Base-by-base conservation (phyloP, 108 stramenopile species). In the Stephanodiscus triporus region DNA sequence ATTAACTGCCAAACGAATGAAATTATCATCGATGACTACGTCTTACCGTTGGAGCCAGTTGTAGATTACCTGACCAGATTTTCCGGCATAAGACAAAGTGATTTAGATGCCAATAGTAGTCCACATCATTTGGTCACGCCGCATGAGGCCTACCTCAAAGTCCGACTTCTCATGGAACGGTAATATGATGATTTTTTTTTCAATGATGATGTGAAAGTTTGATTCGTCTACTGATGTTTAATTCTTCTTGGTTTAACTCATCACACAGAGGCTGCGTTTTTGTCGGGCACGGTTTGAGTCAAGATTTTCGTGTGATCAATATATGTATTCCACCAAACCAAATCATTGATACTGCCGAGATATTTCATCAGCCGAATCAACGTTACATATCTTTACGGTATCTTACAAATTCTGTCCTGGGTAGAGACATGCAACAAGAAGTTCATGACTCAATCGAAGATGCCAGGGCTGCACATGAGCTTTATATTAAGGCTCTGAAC, bases 401-500 rank as follows among this genome's bases (percentile, higher is more conserved):
- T 73, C 85, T 98, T 36, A 85, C 92, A 10, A 92, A 96, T 68
- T 94, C 85, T 63, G 82, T 98, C 22, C 77, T 98, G 51, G 82
- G 81, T 9, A 78, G 90, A 42, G 96, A 94, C 73, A 97, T 98
- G 84, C 97, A 99, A 77, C 91, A 89, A 66, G 95, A 97, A 56
- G 87, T 90, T 23, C 98, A 99, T 75, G 97, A 98, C 62, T 95
- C 94, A 34, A 86, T 98, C 48, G 97, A 98, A 76, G 98, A 99
- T 83, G 95, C 97, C 9, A 77, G 68, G 54, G 86, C 92, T 23
- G 93, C 95, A 6, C 72, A 81, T 66, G 87, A 90, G 45, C 68
- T 95, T 9, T 96, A 91, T 68, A 61, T 66, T 13, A 89, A 81
- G 43, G 90, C 91, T 0, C 16, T 85, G 68, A 66, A 65, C 48